Conservation (phyloP, 2,329 filamentous ascomycete genomes). For the Davidsoniella neocaledoniae region DNA sequence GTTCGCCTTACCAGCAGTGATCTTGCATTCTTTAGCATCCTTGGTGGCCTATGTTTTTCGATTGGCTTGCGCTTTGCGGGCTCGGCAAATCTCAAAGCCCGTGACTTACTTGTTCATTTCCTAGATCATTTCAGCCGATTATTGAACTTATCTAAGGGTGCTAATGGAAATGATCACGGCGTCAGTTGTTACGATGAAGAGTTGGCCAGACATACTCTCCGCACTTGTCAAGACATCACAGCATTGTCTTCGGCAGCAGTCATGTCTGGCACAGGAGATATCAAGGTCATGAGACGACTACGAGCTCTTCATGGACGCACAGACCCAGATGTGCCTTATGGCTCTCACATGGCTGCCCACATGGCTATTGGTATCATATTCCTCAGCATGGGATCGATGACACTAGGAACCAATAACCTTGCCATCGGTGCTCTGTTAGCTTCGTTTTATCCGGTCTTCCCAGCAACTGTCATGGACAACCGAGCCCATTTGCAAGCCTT, state of each 20-base stretch:
- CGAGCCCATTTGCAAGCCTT: constrained; percentile 90
- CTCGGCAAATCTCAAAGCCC: constrained; percentile 50
- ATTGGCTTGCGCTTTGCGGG: constrained; percentile 60
- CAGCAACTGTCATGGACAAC: constrained; percentile 79
- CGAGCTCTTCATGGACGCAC: constrained; percentile 77
- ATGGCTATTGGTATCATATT: constrained; percentile 85
- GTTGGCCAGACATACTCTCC: constrained; percentile 63
- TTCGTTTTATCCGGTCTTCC: constrained; percentile 89
- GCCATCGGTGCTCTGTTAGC: constrained; percentile 75
- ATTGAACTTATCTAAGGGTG: constrained; percentile 35
- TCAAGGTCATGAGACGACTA: constrained; percentile 68
- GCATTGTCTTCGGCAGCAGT: constrained; percentile 71
- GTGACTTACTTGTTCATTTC: constrained; percentile 69
- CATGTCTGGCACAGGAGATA: constrained; percentile 90
- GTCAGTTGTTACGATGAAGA: constrained; percentile 58
- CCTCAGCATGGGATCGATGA: constrained; percentile 80
- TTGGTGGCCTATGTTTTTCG: constrained; percentile 75
- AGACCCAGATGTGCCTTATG: constrained; percentile 72
- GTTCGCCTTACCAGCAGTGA: constrained; percentile 54
- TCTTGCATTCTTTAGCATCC: constrained; percentile 81
- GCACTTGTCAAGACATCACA: constrained; percentile 81
- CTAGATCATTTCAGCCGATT: constrained; percentile 76
- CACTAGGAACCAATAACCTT: constrained; percentile 74
- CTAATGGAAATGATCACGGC: constrained; percentile 17
- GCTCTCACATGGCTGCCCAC: constrained; percentile 83